phyloP scores from a whole-genome alignment of 2,329 filamentous ascomycete species.

The Cercospora zeina region DNA sequence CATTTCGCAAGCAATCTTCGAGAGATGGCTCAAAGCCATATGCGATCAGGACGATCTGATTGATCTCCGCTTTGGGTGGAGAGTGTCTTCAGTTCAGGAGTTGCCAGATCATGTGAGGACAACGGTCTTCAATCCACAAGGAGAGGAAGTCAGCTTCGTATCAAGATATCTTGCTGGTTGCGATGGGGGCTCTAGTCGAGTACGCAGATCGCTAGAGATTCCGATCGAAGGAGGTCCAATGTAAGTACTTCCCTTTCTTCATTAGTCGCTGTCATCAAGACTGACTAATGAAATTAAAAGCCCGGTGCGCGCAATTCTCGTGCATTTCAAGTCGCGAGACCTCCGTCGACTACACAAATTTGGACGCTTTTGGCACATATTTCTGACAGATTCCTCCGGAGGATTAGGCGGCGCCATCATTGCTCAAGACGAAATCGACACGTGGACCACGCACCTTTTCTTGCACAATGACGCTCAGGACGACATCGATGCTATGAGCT shows the following conservation, averaged over 20 bases:
- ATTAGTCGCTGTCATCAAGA: background rate
- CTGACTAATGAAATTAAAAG: background rate
- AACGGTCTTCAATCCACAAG: background rate
- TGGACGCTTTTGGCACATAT: background rate
- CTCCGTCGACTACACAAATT: background rate
- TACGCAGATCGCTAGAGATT: background rate
- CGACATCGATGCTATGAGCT: background rate
- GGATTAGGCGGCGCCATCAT: background rate
- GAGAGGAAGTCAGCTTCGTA: background rate
- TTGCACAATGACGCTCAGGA: background rate
- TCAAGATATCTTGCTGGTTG: conserved; percentile 5
- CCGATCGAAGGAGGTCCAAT: background rate
- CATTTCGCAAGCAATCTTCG: background rate
- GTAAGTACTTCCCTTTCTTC: background rate
- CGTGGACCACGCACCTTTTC: background rate
- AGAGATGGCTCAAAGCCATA: background rate
- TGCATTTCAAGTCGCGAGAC: conserved; percentile 2
- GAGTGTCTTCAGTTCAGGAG: background rate
- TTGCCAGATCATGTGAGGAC: background rate
- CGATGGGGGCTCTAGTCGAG: background rate
- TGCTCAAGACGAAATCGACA: background rate
- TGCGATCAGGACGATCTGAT: background rate
- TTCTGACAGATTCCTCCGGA: background rate
- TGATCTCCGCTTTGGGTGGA: background rate
- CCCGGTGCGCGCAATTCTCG: background rate